These are phyloP conservation scores for Notholithocarpus densiflorus DNA, from an alignment of 306 rosid genomes.

Conservation along the genomic window DNA sequence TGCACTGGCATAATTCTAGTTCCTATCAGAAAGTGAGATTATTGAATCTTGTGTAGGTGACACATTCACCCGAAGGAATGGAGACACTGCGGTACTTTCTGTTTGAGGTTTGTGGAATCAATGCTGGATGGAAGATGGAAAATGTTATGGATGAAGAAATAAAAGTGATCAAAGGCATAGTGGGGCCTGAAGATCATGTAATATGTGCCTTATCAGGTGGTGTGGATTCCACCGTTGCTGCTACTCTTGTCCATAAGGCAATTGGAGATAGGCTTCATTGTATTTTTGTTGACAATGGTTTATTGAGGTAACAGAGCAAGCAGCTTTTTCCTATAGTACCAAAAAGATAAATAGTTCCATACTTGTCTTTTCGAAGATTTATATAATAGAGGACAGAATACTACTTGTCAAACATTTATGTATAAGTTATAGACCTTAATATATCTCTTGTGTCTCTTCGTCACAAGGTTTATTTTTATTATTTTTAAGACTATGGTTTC, in stretches of 20 bases:
- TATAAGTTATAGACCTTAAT: background rate
- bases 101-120: constrained; percentile 66
- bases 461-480: background rate
- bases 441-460: background rate
- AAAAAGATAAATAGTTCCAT: background rate
- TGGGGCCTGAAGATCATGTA: constrained; percentile 65
- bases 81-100: constrained; percentile 66
- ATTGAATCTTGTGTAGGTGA: constrained; percentile 54
- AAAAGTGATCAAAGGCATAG: constrained; percentile 56
- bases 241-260: constrained; percentile 88
- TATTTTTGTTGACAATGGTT: constrained; percentile 89
- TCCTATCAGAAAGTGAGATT: background rate
- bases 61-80: constrained; percentile 90
- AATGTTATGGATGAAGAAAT: constrained; percentile 79
- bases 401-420: background rate
- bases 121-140: constrained; percentile 88
- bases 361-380: background rate
- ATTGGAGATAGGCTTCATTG: constrained; percentile 95
- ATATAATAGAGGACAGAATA: background rate
- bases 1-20: too few relatives aligned
- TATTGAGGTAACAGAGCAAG: constrained; percentile 58
- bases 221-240: constrained; percentile 97
- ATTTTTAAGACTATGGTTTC: background rate
- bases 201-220: constrained; percentile 96
- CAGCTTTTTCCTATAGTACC: background rate